Evolutionary conservation across 2,329 filamentous ascomycete genomes (phyloP).

Genomic region (Colletotrichum lindemuthianum): DNA sequence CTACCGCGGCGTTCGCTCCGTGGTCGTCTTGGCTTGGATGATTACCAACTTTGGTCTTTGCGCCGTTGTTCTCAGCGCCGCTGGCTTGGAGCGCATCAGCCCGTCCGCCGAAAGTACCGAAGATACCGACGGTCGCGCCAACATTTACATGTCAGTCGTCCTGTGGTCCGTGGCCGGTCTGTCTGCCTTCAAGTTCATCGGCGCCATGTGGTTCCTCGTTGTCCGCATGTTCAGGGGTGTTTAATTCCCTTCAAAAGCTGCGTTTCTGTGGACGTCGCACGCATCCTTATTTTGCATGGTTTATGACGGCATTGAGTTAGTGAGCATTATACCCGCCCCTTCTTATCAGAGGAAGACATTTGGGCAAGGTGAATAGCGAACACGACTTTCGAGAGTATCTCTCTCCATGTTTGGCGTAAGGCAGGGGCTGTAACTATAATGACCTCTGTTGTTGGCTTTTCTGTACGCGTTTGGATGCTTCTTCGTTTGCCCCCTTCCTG

Average conservation of each 20-base stretch:
- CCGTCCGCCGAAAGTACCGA: slow-evolving; percentile 53
- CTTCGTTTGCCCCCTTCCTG: not conserved
- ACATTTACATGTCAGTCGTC: slow-evolving; percentile 87
- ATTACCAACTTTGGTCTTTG: slow-evolving; percentile 91
- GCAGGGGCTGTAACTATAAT: slow-evolving; percentile 34
- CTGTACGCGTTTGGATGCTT: slow-evolving; percentile 22
- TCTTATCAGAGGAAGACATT: slow-evolving; percentile 12
- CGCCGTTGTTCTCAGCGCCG: slow-evolving; percentile 86
- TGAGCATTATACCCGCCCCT: slow-evolving; percentile 35
- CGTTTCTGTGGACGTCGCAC: not conserved
- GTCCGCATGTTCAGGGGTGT: slow-evolving; percentile 84
- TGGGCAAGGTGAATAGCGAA: slow-evolving; percentile 32
- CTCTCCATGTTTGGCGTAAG: slow-evolving; percentile 33
- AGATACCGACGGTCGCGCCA: slow-evolving; percentile 66
- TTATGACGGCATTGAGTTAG: slow-evolving; percentile 25
- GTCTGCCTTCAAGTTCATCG: slow-evolving; percentile 86
- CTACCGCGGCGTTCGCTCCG: slow-evolving; percentile 93
- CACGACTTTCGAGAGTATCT: slow-evolving; percentile 29
- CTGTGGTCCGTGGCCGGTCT: slow-evolving; percentile 89
- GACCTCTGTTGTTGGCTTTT: slow-evolving; percentile 6
- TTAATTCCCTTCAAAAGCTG: slow-evolving; percentile 44
- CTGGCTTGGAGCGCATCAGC: slow-evolving; percentile 77
- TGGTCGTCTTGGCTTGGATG: slow-evolving; percentile 95
- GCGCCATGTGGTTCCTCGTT: slow-evolving; percentile 91
- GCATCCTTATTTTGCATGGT: slow-evolving; percentile 23